These are phyloP conservation scores for Coccomyxa sp. DNA, from an alignment of 139 green algal genomes.

Conservation along the genomic window DNA sequence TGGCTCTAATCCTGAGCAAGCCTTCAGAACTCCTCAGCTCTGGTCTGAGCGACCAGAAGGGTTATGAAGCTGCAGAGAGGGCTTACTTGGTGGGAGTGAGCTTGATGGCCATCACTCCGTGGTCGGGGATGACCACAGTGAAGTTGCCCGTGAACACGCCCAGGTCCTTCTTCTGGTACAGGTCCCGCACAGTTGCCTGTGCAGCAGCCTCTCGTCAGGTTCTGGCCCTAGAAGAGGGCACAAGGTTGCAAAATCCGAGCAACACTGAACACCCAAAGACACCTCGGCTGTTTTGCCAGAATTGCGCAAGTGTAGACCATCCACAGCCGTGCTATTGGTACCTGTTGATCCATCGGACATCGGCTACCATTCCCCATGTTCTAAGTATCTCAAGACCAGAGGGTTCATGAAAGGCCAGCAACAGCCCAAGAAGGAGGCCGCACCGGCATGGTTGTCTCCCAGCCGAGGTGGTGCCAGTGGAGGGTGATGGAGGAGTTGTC, in stretches of 20 bases:
- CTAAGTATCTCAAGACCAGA: background rate
- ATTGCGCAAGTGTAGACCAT: background rate
- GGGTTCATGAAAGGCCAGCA: background rate
- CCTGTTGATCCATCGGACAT: too few relatives aligned
- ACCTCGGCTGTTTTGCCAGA: background rate
- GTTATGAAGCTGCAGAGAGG: background rate
- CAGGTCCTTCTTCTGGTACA: slow-evolving; percentile 41
- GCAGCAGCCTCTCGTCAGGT: background rate
- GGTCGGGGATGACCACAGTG: slow-evolving; percentile 8
- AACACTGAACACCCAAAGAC: background rate
- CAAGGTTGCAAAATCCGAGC: background rate
- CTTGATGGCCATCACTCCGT: slow-evolving; percentile 14
- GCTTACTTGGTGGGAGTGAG: slow-evolving; percentile 3
- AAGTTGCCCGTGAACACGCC: slow-evolving; percentile 15
- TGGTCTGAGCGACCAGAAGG: background rate
- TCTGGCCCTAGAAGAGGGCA: background rate
- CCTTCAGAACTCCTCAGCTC: background rate
- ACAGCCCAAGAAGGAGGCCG: background rate
- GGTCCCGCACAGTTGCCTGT: slow-evolving; percentile 35
- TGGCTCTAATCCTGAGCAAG: background rate
- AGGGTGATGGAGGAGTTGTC: slow-evolving; percentile 33
- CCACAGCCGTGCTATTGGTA: background rate
- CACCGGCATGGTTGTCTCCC: background rate
- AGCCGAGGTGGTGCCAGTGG: slow-evolving; percentile 36
- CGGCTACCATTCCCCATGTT: too few relatives aligned